phyloP scores from a whole-genome alignment of 495 filamentous ascomycete species.

The Cercophora samala region DNA sequence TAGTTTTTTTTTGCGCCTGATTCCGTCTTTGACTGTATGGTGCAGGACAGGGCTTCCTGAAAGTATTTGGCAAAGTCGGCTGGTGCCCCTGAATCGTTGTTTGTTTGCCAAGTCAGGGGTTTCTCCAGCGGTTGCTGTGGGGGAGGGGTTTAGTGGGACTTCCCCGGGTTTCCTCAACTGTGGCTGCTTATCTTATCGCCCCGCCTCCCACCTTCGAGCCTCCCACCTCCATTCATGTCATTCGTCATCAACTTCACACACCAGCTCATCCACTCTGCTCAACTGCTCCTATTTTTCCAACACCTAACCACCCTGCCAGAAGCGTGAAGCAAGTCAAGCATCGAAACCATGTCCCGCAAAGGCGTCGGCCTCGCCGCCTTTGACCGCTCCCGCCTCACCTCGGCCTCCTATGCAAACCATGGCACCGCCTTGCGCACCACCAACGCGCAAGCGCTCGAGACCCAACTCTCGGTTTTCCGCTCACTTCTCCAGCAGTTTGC shows the following conservation, averaged over 20 bases:
- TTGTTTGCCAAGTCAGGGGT: background rate
- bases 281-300: background rate
- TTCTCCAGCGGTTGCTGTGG: background rate
- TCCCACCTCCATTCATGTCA: slow-evolving; percentile 8
- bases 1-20: no score
- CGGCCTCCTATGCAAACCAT: slow-evolving; percentile 82
- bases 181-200: slow-evolving; percentile 26
- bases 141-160: background rate
- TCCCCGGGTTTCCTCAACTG: background rate
- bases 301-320: background rate
- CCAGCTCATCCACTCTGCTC: background rate
- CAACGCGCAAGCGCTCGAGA: slow-evolving; percentile 78
- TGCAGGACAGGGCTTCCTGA: background rate
- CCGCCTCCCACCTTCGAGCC: slow-evolving; percentile 4
- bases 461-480: slow-evolving; percentile 93
- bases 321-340: background rate
- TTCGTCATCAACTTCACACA: background rate
- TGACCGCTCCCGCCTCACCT: slow-evolving; percentile 73
- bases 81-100: background rate
- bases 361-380: slow-evolving; percentile 92
- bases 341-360: slow-evolving; percentile 53
- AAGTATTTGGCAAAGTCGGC: background rate
- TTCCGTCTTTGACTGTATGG: no score
- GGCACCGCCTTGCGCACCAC: slow-evolving; percentile 76
- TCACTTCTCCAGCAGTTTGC: slow-evolving; percentile 89